Evolutionary conservation across 495 filamentous ascomycete genomes (phyloP).

Genomic region (Tirmania nivea): DNA sequence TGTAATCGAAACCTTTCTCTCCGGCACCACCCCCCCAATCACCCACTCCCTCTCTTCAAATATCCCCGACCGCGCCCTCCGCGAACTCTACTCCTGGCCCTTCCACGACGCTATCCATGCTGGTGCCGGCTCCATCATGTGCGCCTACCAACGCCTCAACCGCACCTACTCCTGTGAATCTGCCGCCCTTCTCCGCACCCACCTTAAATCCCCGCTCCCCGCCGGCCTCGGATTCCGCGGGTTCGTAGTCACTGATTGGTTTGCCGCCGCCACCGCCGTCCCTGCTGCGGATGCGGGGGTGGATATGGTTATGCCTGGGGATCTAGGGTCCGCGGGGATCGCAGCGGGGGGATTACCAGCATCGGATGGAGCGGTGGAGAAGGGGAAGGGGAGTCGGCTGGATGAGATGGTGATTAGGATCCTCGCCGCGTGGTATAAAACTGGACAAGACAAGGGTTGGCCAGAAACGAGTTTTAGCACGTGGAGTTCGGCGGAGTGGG

Average conservation of each 20-base stretch:
- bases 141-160: constrained; percentile 37
- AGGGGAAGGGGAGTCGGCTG: constrained; percentile 3
- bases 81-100: constrained; percentile 50
- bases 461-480: constrained; percentile 1
- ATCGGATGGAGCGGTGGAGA: constrained; percentile 2
- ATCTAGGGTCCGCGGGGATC: constrained; percentile 2
- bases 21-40: constrained; percentile 19
- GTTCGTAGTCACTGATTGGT: constrained; percentile 21
- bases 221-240: constrained; percentile 35
- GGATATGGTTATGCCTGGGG: constrained; percentile 11
- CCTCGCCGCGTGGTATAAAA: constrained; percentile 10
- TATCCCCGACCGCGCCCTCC: constrained; percentile 42
- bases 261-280: constrained; percentile 1
- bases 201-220: constrained; percentile 29
- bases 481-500: constrained; percentile 18
- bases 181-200: constrained; percentile 20
- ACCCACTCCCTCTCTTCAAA: constrained; percentile 24
- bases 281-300: constrained; percentile 1
- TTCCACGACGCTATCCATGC: constrained; percentile 42
- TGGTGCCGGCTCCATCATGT: constrained; percentile 40
- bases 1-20: constrained; percentile 5
- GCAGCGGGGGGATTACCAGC: constrained; percentile 1
- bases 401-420: constrained; percentile 10
- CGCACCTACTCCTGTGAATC: constrained; percentile 26
- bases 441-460: constrained; percentile 4